Evolutionary conservation across 345 rosid genomes (phyloP), one percentile per base, ranked within the genome.

Genomic region (Gossypium mustelinum): DNA sequence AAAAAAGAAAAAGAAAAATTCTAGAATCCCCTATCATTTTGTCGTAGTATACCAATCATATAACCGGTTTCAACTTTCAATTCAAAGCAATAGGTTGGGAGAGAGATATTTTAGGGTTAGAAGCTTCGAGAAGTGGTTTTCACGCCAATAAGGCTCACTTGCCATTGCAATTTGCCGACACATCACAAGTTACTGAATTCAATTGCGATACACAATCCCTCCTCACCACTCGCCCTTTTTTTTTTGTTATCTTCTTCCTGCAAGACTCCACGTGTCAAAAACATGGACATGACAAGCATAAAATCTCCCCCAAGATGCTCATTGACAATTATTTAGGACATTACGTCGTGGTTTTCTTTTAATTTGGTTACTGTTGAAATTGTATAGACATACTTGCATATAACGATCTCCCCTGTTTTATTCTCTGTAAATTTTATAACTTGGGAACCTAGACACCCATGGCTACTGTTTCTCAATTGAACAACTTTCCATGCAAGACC

Each of bases 391-490:
- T 24, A 3, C 16, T 58, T 22, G 13, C 62, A 58, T 9, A 58
- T n/a, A n/a, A 14, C 20, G 7, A 43, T 50, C 3, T 12, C 41
- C 18, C 20, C 52, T 56, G 34, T 41, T 43, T 57, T 20, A 1
- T 27, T 12, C 29, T 13, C 64, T 4, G 62, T 55, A 14, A 9
- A 12, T 2, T 29, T 41, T 55, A 27, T 54, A 4, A 17, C 7
- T 54, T 9, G 12, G 55, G 7, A 60, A 34, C 14, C 63, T 7
- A 20, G 54, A n/a, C 34, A 68, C 68, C 41, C 76, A 91, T 91
- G 97, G 92, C 89, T 27, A 68, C 86, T 2, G 68, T 89, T 56
- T 81, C 80, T 62, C 85, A 84, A 60, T 76, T 82, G 69, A 81
- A n/a, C 44, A 89, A 80, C 74, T 77, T 86, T n/a, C 83, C 92